phyloP scores from a whole-genome alignment of 1,284 basidiomycete species.

The Erythrobasidium hasegawianum region DNA sequence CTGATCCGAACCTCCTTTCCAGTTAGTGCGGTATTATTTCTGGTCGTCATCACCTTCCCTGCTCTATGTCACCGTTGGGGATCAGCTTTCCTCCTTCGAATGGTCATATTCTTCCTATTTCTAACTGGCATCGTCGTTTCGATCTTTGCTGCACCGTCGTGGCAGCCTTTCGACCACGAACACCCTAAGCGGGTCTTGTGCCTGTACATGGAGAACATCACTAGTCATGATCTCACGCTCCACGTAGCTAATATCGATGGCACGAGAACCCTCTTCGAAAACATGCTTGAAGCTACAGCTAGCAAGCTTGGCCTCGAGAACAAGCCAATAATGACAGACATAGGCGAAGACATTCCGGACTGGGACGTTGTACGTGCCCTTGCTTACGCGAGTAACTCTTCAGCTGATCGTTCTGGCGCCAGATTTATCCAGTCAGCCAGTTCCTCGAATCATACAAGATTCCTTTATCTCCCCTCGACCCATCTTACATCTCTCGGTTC shows the following conservation, averaged over 20 bases:
- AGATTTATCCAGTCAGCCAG: conserved; percentile 49
- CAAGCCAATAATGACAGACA: conserved; percentile 46
- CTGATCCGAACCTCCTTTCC: no score
- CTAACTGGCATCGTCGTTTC: conserved; percentile 59
- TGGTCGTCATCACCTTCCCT: conserved; percentile 37
- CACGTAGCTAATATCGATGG: conserved; percentile 81
- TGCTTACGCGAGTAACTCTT: no score
- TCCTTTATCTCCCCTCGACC: conserved; percentile 55
- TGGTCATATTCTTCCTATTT: conserved; percentile 52
- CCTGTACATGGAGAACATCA: conserved; percentile 74
- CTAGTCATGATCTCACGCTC: conserved; percentile 62
- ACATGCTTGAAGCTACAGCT: conserved; percentile 62
- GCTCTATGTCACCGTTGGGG: conserved; percentile 50
- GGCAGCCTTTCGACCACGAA: conserved; percentile 18
- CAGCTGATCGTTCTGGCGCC: background rate
- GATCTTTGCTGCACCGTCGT: conserved; percentile 58
- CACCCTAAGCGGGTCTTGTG: conserved; percentile 78
- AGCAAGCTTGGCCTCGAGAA: conserved; percentile 57
- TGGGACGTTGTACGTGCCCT: conserved; percentile 73
- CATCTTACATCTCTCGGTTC: conserved; percentile 59
- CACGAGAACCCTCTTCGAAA: conserved; percentile 64
- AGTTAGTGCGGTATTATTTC: conserved; percentile 35
- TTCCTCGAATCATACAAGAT: conserved; percentile 75
- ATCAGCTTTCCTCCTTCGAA: conserved; percentile 23
- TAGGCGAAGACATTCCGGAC: conserved; percentile 54